A percentile compares a stretch with the other conserved stretches of the same genome.
These are phyloP conservation scores for Tylopilus vinaceipallidus DNA, from an alignment of 768 basidiomycete species.

Conservation along the genomic window DNA sequence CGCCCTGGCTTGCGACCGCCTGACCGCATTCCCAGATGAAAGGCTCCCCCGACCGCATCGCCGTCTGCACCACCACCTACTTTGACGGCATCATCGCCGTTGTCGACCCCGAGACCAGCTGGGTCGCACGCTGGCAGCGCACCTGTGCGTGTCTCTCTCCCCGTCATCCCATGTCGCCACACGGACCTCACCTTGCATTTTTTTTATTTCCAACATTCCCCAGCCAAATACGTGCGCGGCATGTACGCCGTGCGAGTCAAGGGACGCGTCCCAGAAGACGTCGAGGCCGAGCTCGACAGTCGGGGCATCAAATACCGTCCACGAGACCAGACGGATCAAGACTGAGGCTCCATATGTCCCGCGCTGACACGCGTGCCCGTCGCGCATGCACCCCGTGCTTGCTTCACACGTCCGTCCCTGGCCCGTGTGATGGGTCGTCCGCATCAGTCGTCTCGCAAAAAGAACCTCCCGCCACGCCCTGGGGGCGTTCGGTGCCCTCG, in stretches of 20 bases:
- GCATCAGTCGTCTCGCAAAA: no score
- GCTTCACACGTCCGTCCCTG: conserved; percentile 18
- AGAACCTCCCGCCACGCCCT: no score
- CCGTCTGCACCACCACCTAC: conserved; percentile 84
- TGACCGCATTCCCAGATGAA: conserved; percentile 64
- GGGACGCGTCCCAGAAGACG: conserved; percentile 81
- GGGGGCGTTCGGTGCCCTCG: conserved; percentile 1
- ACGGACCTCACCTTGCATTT: no score
- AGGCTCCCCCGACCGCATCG: conserved; percentile 78
- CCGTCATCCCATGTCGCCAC: neutral
- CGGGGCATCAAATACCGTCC: conserved; percentile 84
- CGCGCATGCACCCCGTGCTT: neutral
- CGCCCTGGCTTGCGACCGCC: neutral
- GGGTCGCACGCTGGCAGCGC: conserved; percentile 97
- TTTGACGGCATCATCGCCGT: conserved; percentile 92
- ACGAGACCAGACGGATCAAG: conserved; percentile 75
- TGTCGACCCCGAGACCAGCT: conserved; percentile 82
- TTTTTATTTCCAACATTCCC: no score
- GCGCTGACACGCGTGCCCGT: no score
- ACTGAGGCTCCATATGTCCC: no score
- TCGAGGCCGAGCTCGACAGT: conserved; percentile 75
- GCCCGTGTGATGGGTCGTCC: conserved; percentile 1
- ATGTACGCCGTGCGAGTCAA: conserved; percentile 92
- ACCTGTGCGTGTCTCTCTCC: conserved; percentile 57
- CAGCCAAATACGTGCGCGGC: conserved; percentile 88